phyloP scores from a whole-genome alignment of 306 rosid genomes.

The Dalbergia cochinchinensis region DNA sequence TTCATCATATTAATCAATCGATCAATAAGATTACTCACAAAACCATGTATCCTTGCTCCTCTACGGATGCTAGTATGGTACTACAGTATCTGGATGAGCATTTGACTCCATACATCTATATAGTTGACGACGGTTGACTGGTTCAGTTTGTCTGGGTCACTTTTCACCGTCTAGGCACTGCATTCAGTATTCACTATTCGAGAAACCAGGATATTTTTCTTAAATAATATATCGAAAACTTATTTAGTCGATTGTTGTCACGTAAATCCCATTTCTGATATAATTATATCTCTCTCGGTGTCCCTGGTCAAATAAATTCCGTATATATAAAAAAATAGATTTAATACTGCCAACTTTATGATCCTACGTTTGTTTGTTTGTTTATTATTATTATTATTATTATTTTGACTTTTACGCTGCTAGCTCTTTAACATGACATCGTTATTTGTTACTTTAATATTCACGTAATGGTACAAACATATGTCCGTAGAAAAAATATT shows the following conservation, averaged over 20 bases:
- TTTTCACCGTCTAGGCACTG: too few relatives aligned
- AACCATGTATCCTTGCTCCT: too few relatives aligned
- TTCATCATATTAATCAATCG: neutral
- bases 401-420: neutral
- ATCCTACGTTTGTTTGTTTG: neutral
- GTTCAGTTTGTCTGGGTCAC: neutral
- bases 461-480: neutral
- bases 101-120: neutral
- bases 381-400: neutral
- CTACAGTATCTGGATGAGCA: neutral
- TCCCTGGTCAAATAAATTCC: neutral
- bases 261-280: neutral
- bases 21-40: neutral
- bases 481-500: too few relatives aligned
- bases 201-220: conserved; percentile 20
- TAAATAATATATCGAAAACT: neutral
- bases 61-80: neutral
- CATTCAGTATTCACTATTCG: neutral
- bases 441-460: neutral
- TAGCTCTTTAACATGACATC: conserved; percentile 16
- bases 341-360: neutral
- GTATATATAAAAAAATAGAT: too few relatives aligned
- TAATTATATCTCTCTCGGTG: neutral
- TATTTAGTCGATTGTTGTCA: neutral
- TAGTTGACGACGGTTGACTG: too few relatives aligned